Evolutionary conservation across 2,329 filamentous ascomycete species (phyloP).

Genomic region (Pseudogymnoascus sp.): DNA sequence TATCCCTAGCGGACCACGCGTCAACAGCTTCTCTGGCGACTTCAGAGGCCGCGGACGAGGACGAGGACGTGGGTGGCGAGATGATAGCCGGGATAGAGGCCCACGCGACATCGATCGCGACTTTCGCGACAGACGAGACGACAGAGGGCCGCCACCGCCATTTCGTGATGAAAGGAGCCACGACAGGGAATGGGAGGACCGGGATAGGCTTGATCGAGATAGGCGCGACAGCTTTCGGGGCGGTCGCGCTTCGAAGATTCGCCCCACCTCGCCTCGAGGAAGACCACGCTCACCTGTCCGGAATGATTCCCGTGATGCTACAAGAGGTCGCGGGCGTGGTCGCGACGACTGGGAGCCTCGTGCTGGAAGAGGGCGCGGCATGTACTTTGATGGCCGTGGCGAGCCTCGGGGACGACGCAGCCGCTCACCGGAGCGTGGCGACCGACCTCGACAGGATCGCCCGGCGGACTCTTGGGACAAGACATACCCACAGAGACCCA

Average conservation of each 20-base stretch:
- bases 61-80: slow-evolving; percentile 45
- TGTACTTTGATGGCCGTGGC: slow-evolving; percentile 51
- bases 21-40: slow-evolving; percentile 57
- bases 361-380: slow-evolving; percentile 40
- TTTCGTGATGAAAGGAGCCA: slow-evolving; percentile 53
- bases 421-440: slow-evolving; percentile 24
- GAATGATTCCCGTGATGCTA: slow-evolving; percentile 54
- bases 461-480: slow-evolving; percentile 7
- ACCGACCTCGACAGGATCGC: background rate
- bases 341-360: slow-evolving; percentile 41
- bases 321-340: slow-evolving; percentile 46
- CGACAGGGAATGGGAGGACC: slow-evolving; percentile 42
- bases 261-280: slow-evolving; percentile 51
- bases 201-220: slow-evolving; percentile 45
- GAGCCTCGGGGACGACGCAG: slow-evolving; percentile 21
- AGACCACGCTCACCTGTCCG: slow-evolving; percentile 56
- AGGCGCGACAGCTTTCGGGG: slow-evolving; percentile 33
- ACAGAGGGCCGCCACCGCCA: slow-evolving; percentile 37
- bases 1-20: slow-evolving; percentile 57
- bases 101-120: slow-evolving; percentile 35
- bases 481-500: slow-evolving; percentile 6
- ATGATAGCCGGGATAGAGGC: slow-evolving; percentile 57
- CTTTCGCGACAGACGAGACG: slow-evolving; percentile 47
- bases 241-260: slow-evolving; percentile 36
- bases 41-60: slow-evolving; percentile 52